Evolutionary conservation across 345 rosid species (phyloP).

Genomic region (Arabidopsis arenosa): DNA sequence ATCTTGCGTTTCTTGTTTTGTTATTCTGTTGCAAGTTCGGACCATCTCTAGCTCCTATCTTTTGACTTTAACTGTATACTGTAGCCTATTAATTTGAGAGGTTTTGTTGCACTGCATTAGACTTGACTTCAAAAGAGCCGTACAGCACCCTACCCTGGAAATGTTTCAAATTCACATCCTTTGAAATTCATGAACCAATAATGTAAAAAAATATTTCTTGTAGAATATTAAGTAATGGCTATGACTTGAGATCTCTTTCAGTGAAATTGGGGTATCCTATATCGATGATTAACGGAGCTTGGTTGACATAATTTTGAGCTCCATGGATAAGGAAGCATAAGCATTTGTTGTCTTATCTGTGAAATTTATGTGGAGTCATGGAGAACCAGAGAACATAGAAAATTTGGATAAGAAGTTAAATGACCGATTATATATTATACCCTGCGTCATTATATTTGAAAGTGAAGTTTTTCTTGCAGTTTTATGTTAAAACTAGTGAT

Average conservation of each 20-base stretch:
- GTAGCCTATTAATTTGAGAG: slow-evolving; percentile 25
- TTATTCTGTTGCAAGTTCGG: neutral
- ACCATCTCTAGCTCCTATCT: slow-evolving; percentile 21
- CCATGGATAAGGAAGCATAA: slow-evolving; percentile 23
- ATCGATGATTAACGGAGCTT: slow-evolving; percentile 20
- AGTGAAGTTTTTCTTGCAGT: slow-evolving; percentile 12
- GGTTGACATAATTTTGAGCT: slow-evolving; percentile 32
- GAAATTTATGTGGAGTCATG: slow-evolving; percentile 1
- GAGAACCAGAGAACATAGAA: slow-evolving; percentile 5
- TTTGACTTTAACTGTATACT: slow-evolving; percentile 19
- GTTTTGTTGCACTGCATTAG: slow-evolving; percentile 21
- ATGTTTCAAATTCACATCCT: slow-evolving; percentile 17
- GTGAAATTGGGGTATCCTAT: slow-evolving; percentile 12
- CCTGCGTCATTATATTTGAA: slow-evolving; percentile 10
- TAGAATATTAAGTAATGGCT: slow-evolving; percentile 21
- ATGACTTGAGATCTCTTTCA: slow-evolving; percentile 20
- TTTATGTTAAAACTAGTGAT: slow-evolving; percentile 8
- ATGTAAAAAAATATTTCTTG: neutral
- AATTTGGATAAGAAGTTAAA: slow-evolving; percentile 23
- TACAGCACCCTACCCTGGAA: slow-evolving; percentile 17
- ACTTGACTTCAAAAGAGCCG: neutral
- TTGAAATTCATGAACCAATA: slow-evolving; percentile 6
- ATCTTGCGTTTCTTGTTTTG: slow-evolving; percentile 10
- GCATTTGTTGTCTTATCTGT: slow-evolving; percentile 7
- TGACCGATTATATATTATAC: slow-evolving; percentile 1